Evolutionary conservation across 2,329 filamentous ascomycete genomes (phyloP).

Genomic region (Colletotrichum musae): DNA sequence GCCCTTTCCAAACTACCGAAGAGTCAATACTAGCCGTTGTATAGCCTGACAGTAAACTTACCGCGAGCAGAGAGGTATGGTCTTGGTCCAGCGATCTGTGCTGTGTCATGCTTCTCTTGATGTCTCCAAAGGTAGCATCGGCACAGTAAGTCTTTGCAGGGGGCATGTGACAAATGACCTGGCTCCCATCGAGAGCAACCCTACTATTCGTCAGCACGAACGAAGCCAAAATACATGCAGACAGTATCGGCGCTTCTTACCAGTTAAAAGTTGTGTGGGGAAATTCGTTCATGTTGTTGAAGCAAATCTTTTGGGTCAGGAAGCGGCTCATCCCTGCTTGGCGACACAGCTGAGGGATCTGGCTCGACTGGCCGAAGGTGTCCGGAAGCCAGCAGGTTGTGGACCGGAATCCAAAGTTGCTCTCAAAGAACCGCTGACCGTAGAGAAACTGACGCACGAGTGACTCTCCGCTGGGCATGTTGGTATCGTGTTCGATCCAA

Average conservation of each 20-base stretch:
- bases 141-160: slow-evolving; percentile 78
- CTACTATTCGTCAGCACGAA: background rate
- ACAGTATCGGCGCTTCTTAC: slow-evolving; percentile 45
- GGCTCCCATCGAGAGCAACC: slow-evolving; percentile 76
- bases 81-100: slow-evolving; percentile 79
- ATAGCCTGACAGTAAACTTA: slow-evolving; percentile 50
- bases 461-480: slow-evolving; percentile 77
- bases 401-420: slow-evolving; percentile 74
- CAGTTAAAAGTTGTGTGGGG: slow-evolving; percentile 81
- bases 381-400: slow-evolving; percentile 79
- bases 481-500: slow-evolving; percentile 81
- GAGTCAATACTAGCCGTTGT: background rate
- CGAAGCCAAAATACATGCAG: no score
- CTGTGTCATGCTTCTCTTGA: slow-evolving; percentile 74
- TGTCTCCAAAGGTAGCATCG: slow-evolving; percentile 75
- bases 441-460: slow-evolving; percentile 77
- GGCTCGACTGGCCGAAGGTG: slow-evolving; percentile 78
- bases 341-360: slow-evolving; percentile 76
- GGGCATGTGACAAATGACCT: slow-evolving; percentile 79
- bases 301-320: slow-evolving; percentile 79
- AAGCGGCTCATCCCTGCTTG: slow-evolving; percentile 78
- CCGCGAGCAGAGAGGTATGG: slow-evolving; percentile 70
- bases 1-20: slow-evolving; percentile 71
- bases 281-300: slow-evolving; percentile 83
- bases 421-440: slow-evolving; percentile 78